phyloP scores from a whole-genome alignment of 176 grass and related monocot genomes.

The Oryza glaberrima region DNA sequence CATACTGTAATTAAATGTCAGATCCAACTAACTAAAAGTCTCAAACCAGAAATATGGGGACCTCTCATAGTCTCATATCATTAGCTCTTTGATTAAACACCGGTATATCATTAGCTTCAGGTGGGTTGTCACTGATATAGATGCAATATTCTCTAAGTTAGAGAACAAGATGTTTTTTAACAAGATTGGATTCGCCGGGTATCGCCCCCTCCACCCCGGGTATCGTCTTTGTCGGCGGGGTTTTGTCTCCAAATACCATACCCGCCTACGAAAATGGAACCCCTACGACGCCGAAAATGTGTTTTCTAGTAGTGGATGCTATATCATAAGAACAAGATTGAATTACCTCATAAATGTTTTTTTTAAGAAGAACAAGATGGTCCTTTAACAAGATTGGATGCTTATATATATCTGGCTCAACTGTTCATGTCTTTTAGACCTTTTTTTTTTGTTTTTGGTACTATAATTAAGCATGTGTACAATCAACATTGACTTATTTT shows the following conservation, averaged over 20 bases:
- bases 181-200: too few species aligned
- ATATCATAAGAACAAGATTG: too few species aligned
- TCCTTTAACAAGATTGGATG: not conserved
- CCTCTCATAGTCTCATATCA: not conserved
- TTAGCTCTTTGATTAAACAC: not conserved
- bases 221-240: too few species aligned
- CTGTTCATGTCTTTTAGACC: not conserved
- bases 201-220: too few species aligned
- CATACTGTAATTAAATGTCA: slow-evolving; percentile 10
- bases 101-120: not conserved
- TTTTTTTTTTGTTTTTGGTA: not conserved
- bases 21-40: not conserved
- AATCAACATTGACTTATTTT: not conserved
- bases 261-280: too few species aligned
- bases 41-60: not conserved
- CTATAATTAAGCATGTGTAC: not conserved
- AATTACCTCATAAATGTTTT: not conserved
- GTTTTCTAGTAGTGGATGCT: too few species aligned
- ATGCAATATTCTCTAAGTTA: not conserved
- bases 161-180: too few species aligned
- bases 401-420: not conserved
- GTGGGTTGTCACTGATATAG: not conserved
- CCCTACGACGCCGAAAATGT: too few species aligned
- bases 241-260: too few species aligned
- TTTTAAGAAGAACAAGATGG: not conserved